A percentile compares a stretch with the other conserved stretches of the same genome.
Conservation (phyloP, 2,329 filamentous ascomycete genomes). For the Sarocladium strictum region DNA sequence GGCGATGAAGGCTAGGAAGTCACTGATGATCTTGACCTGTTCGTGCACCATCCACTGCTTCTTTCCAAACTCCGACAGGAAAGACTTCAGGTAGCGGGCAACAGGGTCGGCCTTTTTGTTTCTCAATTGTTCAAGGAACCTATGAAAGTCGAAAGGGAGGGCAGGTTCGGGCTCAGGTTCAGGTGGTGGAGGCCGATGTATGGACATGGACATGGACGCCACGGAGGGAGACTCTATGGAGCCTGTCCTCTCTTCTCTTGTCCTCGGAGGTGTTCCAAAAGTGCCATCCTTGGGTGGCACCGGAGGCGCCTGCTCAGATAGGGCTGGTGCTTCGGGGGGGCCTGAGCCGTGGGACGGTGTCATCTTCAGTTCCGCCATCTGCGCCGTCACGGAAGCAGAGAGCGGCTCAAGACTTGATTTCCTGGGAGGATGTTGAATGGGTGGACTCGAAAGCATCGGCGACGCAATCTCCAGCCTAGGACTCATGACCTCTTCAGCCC, state of each 20-base stretch:
- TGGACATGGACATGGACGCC: conserved; percentile 42
- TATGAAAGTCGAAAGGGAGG: conserved; percentile 92
- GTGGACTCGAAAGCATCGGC: conserved; percentile 62
- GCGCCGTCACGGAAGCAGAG: conserved; percentile 42
- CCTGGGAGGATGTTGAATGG: conserved; percentile 68
- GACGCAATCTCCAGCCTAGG: conserved; percentile 78
- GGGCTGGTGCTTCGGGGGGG: conserved; percentile 25
- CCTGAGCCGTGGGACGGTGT: conserved; percentile 29
- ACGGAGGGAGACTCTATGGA: conserved; percentile 34
- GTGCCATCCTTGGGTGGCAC: conserved; percentile 56
- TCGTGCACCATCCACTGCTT: conserved; percentile 99
- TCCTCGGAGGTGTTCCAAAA: conserved; percentile 29
- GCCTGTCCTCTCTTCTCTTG: conserved; percentile 30
- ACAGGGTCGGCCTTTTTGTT: conserved; percentile 98
- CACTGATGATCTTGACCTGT: conserved; percentile 96
- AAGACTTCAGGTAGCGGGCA: conserved; percentile 90
- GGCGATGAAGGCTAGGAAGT: conserved; percentile 92
- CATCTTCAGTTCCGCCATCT: conserved; percentile 36
- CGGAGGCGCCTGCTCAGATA: conserved; percentile 46
- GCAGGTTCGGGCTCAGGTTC: conserved; percentile 74
- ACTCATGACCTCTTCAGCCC: conserved; percentile 84
- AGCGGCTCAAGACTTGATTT: conserved; percentile 80
- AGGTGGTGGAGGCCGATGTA: conserved; percentile 62
- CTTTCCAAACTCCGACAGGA: conserved; percentile 90
- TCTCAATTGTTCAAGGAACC: conserved; percentile 90